These are phyloP conservation scores for Parsonsia alboflavescens DNA, from an alignment of 257 asterid genomes.

Conservation along the genomic window DNA sequence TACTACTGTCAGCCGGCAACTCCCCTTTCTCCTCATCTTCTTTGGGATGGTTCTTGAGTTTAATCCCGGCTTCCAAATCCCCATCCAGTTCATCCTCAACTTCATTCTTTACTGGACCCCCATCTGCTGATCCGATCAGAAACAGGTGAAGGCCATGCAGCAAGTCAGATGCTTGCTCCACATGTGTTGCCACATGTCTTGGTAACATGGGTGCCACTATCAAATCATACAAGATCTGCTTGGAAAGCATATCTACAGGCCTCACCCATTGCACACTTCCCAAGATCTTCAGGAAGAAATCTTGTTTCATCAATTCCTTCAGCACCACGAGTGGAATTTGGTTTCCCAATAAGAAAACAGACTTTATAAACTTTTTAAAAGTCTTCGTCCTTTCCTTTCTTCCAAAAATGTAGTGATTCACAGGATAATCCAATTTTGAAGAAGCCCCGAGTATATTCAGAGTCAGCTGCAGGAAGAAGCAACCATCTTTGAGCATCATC, in stretches of 20 bases:
- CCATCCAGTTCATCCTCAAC: too few species aligned
- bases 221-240: neutral
- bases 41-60: too few species aligned
- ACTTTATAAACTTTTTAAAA: slow-evolving; percentile 6
- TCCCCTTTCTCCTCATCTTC: too few species aligned
- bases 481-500: slow-evolving; percentile 24
- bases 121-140: too few species aligned
- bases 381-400: neutral
- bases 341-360: slow-evolving; percentile 22
- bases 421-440: neutral
- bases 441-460: slow-evolving; percentile 6
- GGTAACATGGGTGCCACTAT: too few species aligned
- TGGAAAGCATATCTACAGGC: neutral
- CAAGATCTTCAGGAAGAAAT: neutral
- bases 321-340: slow-evolving; percentile 23
- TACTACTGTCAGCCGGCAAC: too few species aligned
- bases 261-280: neutral
- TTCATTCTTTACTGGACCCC: too few species aligned
- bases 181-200: too few species aligned
- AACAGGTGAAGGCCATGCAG: too few species aligned
- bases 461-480: slow-evolving; percentile 23
- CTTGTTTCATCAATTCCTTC: slow-evolving; percentile 8
- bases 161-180: too few species aligned
- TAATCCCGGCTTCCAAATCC: too few species aligned
- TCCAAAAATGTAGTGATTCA: neutral